These are phyloP conservation scores for Penicillium sp. DNA, from an alignment of 2,329 filamentous ascomycete genomes.

Conservation along the genomic window DNA sequence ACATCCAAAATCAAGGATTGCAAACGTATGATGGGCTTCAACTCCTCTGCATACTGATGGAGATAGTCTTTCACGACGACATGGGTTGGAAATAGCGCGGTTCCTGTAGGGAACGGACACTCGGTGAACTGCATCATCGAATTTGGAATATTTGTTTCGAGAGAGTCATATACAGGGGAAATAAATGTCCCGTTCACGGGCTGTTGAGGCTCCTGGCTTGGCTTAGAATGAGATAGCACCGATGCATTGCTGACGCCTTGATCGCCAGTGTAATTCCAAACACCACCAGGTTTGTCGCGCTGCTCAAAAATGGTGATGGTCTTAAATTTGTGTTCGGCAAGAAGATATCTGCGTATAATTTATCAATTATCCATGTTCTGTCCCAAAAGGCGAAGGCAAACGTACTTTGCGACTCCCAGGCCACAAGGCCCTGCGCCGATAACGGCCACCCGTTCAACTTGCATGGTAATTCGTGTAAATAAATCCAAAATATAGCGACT, in stretches of 20 bases:
- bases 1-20: constrained; percentile 8
- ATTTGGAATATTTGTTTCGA: constrained; percentile 14
- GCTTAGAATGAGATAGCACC: neutral
- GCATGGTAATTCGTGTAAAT: neutral
- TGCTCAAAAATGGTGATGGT: constrained; percentile 10
- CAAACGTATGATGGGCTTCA: constrained; percentile 1
- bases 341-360: constrained; percentile 4
- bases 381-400: neutral
- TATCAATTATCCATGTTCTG: neutral
- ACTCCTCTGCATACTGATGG: constrained; percentile 12
- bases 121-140: constrained; percentile 15
- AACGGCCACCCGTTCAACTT: constrained; percentile 11
- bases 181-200: constrained; percentile 4
- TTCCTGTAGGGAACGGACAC: neutral
- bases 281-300: constrained; percentile 7
- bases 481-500: neutral
- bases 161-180: constrained; percentile 12
- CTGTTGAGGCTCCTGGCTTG: constrained; percentile 5
- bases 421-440: constrained; percentile 15
- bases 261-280: constrained; percentile 15
- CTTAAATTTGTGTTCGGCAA: constrained; percentile 8
- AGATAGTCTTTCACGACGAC: constrained; percentile 10
- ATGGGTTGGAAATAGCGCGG: constrained; percentile 8
- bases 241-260: neutral
- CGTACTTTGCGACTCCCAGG: constrained; percentile 10